These are phyloP conservation scores for Populus alba DNA, from an alignment of 345 rosid species.

Conservation along the genomic window DNA sequence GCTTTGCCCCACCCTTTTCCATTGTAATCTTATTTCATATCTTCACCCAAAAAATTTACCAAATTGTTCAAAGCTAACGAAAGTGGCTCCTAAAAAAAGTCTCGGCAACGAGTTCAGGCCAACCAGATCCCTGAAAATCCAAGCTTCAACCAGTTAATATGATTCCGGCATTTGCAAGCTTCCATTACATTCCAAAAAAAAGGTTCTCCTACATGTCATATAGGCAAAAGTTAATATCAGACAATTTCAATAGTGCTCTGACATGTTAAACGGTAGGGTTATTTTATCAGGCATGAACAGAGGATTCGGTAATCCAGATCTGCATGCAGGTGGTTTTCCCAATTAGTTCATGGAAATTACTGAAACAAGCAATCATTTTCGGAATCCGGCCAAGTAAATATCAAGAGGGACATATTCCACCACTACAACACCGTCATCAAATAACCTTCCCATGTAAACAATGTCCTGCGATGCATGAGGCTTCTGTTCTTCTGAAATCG, in stretches of 20 bases:
- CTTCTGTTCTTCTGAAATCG: conserved; percentile 73
- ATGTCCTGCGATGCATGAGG: conserved; percentile 67
- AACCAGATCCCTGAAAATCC: background rate
- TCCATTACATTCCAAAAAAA: background rate
- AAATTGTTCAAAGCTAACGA: too few species aligned
- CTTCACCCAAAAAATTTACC: too few species aligned
- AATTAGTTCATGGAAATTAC: background rate
- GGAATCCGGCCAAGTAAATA: conserved; percentile 50
- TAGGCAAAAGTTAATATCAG: background rate
- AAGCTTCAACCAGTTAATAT: background rate
- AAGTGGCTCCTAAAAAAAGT: too few species aligned
- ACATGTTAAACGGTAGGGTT: background rate
- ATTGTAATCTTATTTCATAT: too few species aligned
- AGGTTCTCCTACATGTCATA: background rate
- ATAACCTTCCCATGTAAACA: conserved; percentile 70
- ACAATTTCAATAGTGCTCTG: background rate
- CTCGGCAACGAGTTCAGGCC: background rate
- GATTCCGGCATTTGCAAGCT: background rate
- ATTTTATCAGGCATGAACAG: background rate
- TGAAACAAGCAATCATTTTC: conserved; percentile 21
- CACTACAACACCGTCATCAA: conserved; percentile 47
- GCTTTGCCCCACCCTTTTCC: too few species aligned
- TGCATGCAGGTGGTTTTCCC: background rate
- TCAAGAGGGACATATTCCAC: conserved; percentile 63
- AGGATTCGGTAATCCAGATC: background rate